phyloP scores from a whole-genome alignment of 768 basidiomycete species.

The Boletus rubropictus region DNA sequence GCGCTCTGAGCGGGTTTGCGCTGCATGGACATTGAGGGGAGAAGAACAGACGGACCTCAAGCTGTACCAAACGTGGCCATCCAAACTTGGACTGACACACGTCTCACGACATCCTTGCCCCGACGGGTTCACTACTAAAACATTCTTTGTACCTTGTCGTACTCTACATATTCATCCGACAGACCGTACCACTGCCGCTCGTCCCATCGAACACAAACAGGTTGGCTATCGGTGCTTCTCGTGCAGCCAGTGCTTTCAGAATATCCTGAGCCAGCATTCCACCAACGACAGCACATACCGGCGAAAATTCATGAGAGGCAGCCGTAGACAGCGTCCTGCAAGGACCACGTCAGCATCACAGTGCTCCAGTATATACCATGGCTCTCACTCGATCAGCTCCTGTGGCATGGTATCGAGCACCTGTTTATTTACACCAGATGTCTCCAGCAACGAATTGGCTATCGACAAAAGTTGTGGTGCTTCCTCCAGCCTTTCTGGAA shows the following conservation, averaged over 20 bases:
- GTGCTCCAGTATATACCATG: neutral
- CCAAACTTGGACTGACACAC: conserved; percentile 18
- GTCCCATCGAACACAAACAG: conserved; percentile 85
- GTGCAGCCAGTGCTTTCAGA: conserved; percentile 81
- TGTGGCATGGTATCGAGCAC: conserved; percentile 51
- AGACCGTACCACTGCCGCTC: conserved; percentile 70
- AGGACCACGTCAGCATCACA: conserved; percentile 8
- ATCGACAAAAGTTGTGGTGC: conserved; percentile 57
- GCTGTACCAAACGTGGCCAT: conserved; percentile 19
- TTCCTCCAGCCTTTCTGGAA: conserved; percentile 49
- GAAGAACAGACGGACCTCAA: conserved; percentile 6
- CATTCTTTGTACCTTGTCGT: neutral
- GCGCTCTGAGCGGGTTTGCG: conserved; percentile 41
- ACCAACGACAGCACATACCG: conserved; percentile 90
- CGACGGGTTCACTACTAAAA: neutral
- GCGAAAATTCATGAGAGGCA: conserved; percentile 83
- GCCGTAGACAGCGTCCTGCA: conserved; percentile 62
- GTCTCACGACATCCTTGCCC: conserved; percentile 12
- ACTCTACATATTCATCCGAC: conserved; percentile 41
- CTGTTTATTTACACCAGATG: conserved; percentile 67
- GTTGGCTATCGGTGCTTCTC: conserved; percentile 91
- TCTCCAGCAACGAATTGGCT: conserved; percentile 53
- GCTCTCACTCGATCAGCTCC: conserved; percentile 54
- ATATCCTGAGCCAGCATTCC: conserved; percentile 95
- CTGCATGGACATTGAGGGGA: conserved; percentile 29